These are phyloP conservation scores for Astrocystis sublimbata DNA, from an alignment of 495 filamentous ascomycete genomes.

Conservation along the genomic window DNA sequence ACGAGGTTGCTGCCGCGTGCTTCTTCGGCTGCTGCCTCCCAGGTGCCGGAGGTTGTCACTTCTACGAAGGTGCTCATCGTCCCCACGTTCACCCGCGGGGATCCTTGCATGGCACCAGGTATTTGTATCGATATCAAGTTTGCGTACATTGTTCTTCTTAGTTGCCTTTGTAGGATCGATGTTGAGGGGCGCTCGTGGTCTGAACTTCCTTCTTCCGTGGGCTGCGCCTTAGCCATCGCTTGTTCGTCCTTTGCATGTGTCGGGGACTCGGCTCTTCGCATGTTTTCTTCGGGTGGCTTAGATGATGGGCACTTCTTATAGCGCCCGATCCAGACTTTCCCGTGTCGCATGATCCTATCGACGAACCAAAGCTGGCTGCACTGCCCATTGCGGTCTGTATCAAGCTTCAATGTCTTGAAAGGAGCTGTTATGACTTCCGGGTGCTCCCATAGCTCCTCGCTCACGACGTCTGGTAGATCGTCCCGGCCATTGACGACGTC, in stretches of 20 bases:
- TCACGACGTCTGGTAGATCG: conserved; percentile 1
- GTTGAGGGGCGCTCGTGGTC: no score
- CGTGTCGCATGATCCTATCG: conserved; percentile 7
- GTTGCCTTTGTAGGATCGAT: neutral
- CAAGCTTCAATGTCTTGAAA: neutral
- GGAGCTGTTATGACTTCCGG: neutral
- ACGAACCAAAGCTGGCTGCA: conserved; percentile 1
- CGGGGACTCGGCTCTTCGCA: no score
- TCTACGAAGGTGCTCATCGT: neutral
- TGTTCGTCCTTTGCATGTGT: no score
- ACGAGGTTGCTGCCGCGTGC: neutral
- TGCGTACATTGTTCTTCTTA: neutral
- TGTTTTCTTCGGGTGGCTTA: neutral
- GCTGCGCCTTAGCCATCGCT: no score
- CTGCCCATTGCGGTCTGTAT: neutral
- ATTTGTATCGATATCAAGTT: neutral
- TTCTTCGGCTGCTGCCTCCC: neutral
- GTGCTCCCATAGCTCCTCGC: neutral
- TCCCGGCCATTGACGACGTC: neutral
- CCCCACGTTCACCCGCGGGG: neutral
- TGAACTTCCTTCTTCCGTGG: no score
- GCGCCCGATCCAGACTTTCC: conserved; percentile 1
- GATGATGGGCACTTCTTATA: neutral
- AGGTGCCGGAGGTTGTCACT: neutral
- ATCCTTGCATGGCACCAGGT: neutral